Conservation (phyloP, 768 basidiomycete genomes). For the Plicaturopsis crispa region DNA sequence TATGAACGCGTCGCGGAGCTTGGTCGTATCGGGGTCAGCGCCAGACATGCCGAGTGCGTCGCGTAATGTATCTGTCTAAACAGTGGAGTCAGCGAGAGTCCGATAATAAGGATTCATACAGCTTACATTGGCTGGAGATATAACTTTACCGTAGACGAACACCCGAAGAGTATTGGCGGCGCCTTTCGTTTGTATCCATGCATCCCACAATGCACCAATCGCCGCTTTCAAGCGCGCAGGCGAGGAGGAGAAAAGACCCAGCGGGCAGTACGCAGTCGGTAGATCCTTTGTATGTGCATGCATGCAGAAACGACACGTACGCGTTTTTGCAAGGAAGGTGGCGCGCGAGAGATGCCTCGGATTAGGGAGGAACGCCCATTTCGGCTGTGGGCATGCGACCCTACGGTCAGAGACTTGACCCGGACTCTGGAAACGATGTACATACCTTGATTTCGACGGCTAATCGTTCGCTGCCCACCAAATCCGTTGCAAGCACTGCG, state of each 20-base stretch:
- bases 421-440: slow-evolving; percentile 1
- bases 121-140: slow-evolving; percentile 53
- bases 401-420: slow-evolving; percentile 1
- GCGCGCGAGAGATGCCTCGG: slow-evolving; percentile 48
- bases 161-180: slow-evolving; percentile 76
- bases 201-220: slow-evolving; percentile 60
- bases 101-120: not conserved
- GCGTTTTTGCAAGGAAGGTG: slow-evolving; percentile 53
- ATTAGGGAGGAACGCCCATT: slow-evolving; percentile 91
- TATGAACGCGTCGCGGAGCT: slow-evolving; percentile 45
- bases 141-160: slow-evolving; percentile 57
- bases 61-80: slow-evolving; percentile 16
- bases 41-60: slow-evolving; percentile 5
- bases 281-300: slow-evolving; percentile 42
- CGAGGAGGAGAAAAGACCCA: slow-evolving; percentile 82
- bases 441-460: slow-evolving; percentile 89
- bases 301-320: slow-evolving; percentile 63
- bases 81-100: slow-evolving; percentile 16
- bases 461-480: slow-evolving; percentile 52
- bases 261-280: slow-evolving; percentile 65
- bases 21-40: slow-evolving; percentile 9
- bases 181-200: slow-evolving; percentile 62
- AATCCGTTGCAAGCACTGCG: slow-evolving; percentile 74
- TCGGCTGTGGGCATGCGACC: slow-evolving; percentile 63
- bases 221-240: slow-evolving; percentile 54